Conservation (phyloP, 1,284 basidiomycete genomes). For the Caloboletus firmus region DNA sequence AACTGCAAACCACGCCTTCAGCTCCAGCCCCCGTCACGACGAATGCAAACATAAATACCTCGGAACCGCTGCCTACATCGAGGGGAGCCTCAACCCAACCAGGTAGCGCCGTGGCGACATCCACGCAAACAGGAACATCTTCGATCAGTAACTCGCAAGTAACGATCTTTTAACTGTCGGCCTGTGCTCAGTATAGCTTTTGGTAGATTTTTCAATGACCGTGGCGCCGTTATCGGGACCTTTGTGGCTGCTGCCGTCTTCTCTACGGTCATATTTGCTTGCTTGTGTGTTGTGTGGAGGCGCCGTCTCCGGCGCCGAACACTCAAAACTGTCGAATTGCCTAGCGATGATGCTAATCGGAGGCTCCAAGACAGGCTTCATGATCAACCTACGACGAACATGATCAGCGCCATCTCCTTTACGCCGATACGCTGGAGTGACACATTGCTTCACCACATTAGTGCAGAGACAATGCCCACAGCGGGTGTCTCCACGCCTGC, state of each 20-base stretch:
- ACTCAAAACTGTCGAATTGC: slow-evolving; percentile 40
- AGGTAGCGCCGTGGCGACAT: slow-evolving; percentile 44
- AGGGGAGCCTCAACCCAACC: slow-evolving; percentile 43
- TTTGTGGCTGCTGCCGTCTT: slow-evolving; percentile 54
- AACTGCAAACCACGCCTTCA: slow-evolving; percentile 45
- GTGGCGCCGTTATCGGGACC: slow-evolving; percentile 54
- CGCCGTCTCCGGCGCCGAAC: slow-evolving; percentile 40
- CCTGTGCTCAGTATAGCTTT: slow-evolving; percentile 1
- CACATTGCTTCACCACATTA: neutral
- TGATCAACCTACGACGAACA: slow-evolving; percentile 16
- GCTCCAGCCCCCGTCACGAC: slow-evolving; percentile 36
- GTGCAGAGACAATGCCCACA: neutral
- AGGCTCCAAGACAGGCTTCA: slow-evolving; percentile 22
- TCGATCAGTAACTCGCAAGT: slow-evolving; percentile 28
- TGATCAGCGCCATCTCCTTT: neutral
- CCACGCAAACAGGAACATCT: slow-evolving; percentile 42
- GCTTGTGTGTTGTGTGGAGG: slow-evolving; percentile 40
- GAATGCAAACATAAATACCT: slow-evolving; percentile 32
- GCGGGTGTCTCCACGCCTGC: neutral
- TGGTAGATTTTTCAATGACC: slow-evolving; percentile 53
- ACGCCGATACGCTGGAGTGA: neutral
- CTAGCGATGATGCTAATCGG: slow-evolving; percentile 36
- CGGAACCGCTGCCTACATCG: slow-evolving; percentile 48
- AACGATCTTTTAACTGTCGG: neutral
- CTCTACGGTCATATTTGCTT: slow-evolving; percentile 38